phyloP scores from a whole-genome alignment of 2,329 filamentous ascomycete species.

The Cadophora malorum region DNA sequence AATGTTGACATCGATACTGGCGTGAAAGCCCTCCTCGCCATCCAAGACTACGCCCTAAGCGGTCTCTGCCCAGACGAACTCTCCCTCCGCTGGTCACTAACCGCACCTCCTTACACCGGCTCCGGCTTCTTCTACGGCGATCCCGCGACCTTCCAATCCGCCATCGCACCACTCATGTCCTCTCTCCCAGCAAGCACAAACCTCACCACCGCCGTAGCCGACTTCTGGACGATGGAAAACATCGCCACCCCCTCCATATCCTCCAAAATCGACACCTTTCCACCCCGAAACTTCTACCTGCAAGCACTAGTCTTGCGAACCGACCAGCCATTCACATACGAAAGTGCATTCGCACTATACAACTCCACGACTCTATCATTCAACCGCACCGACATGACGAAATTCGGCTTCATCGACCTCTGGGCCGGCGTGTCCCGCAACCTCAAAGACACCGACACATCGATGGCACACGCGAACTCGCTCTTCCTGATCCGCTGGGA shows the following conservation, averaged over 20 bases:
- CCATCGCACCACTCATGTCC: constrained; percentile 18
- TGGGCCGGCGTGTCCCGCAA: constrained; percentile 16
- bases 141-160: constrained; percentile 5
- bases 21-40: constrained; percentile 13
- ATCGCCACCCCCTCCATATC: constrained; percentile 17
- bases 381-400: constrained; percentile 24
- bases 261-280: constrained; percentile 14
- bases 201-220: constrained; percentile 11
- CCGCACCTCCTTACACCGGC: constrained; percentile 18
- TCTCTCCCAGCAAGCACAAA: constrained; percentile 1
- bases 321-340: constrained; percentile 20
- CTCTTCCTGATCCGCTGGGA: constrained; percentile 23
- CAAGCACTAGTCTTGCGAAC: constrained; percentile 16
- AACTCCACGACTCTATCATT: constrained; percentile 14
- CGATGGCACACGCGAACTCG: constrained; percentile 14
- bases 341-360: constrained; percentile 19
- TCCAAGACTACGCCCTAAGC: constrained; percentile 12
- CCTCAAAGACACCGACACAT: constrained; percentile 5
- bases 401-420: constrained; percentile 25
- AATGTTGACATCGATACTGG: constrained; percentile 12
- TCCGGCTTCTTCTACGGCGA: constrained; percentile 22
- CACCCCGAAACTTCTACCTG: constrained; percentile 23
- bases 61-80: constrained; percentile 19
- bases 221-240: constrained; percentile 25
- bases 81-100: constrained; percentile 19